These are phyloP conservation scores for Xylariaceae sp. DNA, from an alignment of 2,329 filamentous ascomycete species.

Conservation along the genomic window DNA sequence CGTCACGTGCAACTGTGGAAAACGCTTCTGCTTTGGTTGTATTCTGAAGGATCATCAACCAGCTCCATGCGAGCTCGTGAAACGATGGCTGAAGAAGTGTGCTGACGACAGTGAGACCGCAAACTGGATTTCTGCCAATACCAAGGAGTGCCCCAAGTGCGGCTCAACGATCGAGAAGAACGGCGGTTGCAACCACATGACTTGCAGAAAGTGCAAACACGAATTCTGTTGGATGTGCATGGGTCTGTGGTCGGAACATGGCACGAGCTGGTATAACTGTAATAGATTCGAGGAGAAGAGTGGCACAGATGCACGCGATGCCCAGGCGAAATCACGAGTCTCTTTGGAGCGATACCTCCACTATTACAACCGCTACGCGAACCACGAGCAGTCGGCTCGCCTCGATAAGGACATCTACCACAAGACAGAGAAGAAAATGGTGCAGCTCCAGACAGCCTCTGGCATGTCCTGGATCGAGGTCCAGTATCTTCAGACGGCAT, in stretches of 20 bases:
- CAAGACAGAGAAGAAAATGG: slow-evolving; percentile 99
- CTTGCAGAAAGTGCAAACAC: slow-evolving; percentile 34
- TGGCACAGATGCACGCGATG: slow-evolving; percentile 81
- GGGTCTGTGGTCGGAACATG: slow-evolving; percentile 97
- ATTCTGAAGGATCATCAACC: slow-evolving; percentile 86
- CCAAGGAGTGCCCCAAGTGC: slow-evolving; percentile 95
- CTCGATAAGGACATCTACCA: slow-evolving; percentile 92
- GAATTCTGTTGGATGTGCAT: slow-evolving; percentile 98
- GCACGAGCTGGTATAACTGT: slow-evolving; percentile 99
- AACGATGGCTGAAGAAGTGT: slow-evolving; percentile 96
- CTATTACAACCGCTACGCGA: slow-evolving; percentile 98
- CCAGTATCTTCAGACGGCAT: slow-evolving; percentile 90
- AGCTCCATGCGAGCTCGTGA: slow-evolving; percentile 83
- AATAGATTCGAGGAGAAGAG: slow-evolving; percentile 97
- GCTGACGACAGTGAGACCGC: slow-evolving; percentile 97
- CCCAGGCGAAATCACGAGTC: slow-evolving; percentile 83
- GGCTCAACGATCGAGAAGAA: slow-evolving; percentile 99
- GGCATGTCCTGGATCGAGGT: slow-evolving; percentile 99
- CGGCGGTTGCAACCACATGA: slow-evolving; percentile 40
- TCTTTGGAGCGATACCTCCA: slow-evolving; percentile 95
- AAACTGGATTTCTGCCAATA: slow-evolving; percentile 99
- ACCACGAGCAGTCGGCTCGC: slow-evolving; percentile 96
- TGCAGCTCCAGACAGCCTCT: slow-evolving; percentile 84
- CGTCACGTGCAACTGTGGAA: slow-evolving; percentile 76
- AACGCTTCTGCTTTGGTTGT: slow-evolving; percentile 94